Conservation (phyloP, 805 yeast species). For the Lipomyces mesembrius region DNA sequence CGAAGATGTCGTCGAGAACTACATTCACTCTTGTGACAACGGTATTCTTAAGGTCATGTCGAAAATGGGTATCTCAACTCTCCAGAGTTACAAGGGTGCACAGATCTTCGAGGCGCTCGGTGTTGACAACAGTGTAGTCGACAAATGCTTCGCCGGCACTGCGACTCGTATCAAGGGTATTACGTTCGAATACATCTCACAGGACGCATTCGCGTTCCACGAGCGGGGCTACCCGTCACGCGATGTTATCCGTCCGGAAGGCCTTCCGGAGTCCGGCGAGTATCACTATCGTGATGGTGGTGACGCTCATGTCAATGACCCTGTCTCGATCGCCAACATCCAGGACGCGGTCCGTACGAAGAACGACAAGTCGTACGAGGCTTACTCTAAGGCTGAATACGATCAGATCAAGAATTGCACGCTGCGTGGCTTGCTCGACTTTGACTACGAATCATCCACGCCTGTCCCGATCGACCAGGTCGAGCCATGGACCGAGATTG, state of each 20-base stretch:
- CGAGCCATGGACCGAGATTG: slow-evolving; percentile 99
- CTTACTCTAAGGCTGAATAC: slow-evolving; percentile 84
- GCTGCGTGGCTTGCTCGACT: slow-evolving; percentile 88
- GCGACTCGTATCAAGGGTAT: slow-evolving; percentile 96
- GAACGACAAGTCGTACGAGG: slow-evolving; percentile 89
- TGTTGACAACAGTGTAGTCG: slow-evolving; percentile 91
- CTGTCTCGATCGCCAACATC: slow-evolving; percentile 89
- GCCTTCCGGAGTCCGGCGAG: slow-evolving; percentile 93
- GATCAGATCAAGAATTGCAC: slow-evolving; percentile 94
- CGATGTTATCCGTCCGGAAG: slow-evolving; percentile 67
- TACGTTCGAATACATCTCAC: slow-evolving; percentile 93
- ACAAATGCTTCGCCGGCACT: slow-evolving; percentile 94
- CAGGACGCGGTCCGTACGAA: slow-evolving; percentile 99
- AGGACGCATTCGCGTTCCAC: slow-evolving; percentile 92
- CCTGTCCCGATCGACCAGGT: slow-evolving; percentile 96
- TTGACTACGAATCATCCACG: slow-evolving; percentile 71
- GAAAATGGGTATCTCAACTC: slow-evolving; percentile 98
- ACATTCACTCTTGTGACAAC: slow-evolving; percentile 81
- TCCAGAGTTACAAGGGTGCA: slow-evolving; percentile 98
- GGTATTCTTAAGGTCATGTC: slow-evolving; percentile 98
- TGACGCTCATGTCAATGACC: slow-evolving; percentile 91
- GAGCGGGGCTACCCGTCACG: slow-evolving; percentile 89
- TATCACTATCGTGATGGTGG: slow-evolving; percentile 99
- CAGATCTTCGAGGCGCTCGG: slow-evolving; percentile 98
- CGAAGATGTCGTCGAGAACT: slow-evolving; percentile 70